Evolutionary conservation across 352 stramenopile species (phyloP).

Genomic region (Phytophthora nicotianae): DNA sequence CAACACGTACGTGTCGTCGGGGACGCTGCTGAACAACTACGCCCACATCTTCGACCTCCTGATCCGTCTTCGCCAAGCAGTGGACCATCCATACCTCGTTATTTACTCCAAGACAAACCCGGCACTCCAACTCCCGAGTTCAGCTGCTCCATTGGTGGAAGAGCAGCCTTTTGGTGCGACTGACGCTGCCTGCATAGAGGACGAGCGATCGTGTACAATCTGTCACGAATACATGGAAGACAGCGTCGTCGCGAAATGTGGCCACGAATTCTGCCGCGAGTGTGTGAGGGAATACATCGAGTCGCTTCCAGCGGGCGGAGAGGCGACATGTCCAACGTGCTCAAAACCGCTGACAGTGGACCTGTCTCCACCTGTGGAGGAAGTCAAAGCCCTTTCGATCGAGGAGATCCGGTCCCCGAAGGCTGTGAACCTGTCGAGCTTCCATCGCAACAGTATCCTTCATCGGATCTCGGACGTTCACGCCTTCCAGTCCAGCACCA

Average conservation of each 20-base stretch:
- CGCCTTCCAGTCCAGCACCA: constrained; percentile 92
- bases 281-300: constrained; percentile 85
- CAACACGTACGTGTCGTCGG: constrained; percentile 97
- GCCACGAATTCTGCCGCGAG: constrained; percentile 92
- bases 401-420: constrained; percentile 21
- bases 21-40: constrained; percentile 99
- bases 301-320: constrained; percentile 62
- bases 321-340: constrained; percentile 80
- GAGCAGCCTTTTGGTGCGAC: constrained; percentile 62
- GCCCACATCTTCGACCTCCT: constrained; percentile 98
- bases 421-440: constrained; percentile 58
- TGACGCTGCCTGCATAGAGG: constrained; percentile 25
- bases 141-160: constrained; percentile 55
- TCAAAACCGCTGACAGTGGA: constrained; percentile 87
- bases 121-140: constrained; percentile 64
- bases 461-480: constrained; percentile 65
- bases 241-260: constrained; percentile 89
- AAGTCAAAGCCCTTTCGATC: constrained; percentile 17
- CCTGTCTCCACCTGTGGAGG: constrained; percentile 44
- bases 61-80: constrained; percentile 96
- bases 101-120: constrained; percentile 91
- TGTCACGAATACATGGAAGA: constrained; percentile 94
- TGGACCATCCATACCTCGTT: constrained; percentile 99
- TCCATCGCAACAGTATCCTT: constrained; percentile 77
- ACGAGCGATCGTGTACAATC: constrained; percentile 80